Evolutionary conservation across 2,329 filamentous ascomycete species (phyloP), one percentile per base, ranked within the genome.

Genomic region (Colletotrichum coccodes): DNA sequence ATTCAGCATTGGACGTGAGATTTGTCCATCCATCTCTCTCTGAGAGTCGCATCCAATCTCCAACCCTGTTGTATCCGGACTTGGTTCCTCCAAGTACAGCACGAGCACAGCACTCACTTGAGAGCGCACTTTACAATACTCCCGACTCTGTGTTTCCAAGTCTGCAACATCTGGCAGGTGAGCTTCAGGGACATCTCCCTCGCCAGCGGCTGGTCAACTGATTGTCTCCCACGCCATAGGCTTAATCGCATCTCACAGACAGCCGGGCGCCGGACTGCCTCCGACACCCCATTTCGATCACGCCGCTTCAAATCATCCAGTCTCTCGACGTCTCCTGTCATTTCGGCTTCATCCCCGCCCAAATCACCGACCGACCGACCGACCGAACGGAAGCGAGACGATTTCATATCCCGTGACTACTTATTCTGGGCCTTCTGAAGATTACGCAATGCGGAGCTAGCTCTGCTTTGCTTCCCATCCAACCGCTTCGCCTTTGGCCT

Each of bases 371-470:
- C 44, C 60, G 26, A 34, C 36, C 61, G 21, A 54, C 44, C 34
- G 18, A 49, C 61, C 34, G 64, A 44, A 44, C 47, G 40, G 40
- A 56, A 60, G 32, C 61, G 49, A 60, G 26, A 32, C 40, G 18
- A 58, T 40, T 30, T 50, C n/a, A 56, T 49, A 60, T 49, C 40
- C 61, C 40, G 28, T n/a, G 26, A 11, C 30, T 28, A 18, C 32
- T 60, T 8, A 16, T 60, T 68, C 16, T 32, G 21, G 30, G 9
- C 32, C 47, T 50, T 56, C 40, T 21, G 32, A 53, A 34, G 34
- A 56, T 60, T 56, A 50, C 66, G 66, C 61, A 68, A 68, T 68
- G 66, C 54, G 26, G n/a, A 54, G 40, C 61, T 68, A 68, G 61
- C 40, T 42, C 49, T 54, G 21, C 21, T 42, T 28, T 21, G 49